Percentiles rank a stretch among this genome's conserved stretches.
Conservation (phyloP, 2,329 filamentous ascomycete species). For the Madurella mycetomatis region DNA sequence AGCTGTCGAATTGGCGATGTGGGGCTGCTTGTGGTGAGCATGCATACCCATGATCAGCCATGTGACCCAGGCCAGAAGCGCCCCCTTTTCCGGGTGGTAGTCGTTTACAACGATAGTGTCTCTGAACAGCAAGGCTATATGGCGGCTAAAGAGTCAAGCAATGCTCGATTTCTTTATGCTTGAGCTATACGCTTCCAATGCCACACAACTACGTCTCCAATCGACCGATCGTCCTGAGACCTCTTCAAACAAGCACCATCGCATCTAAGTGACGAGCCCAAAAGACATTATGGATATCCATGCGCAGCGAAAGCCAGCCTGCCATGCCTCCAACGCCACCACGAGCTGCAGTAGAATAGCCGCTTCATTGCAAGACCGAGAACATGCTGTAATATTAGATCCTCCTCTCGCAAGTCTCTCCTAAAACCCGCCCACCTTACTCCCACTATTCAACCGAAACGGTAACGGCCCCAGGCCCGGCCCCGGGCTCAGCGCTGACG, state of each 20-base stretch:
- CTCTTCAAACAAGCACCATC: background rate
- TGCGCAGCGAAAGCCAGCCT: constrained; percentile 3
- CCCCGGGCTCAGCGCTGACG: constrained; percentile 29
- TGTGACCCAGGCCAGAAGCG: background rate
- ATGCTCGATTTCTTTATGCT: background rate
- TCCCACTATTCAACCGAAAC: constrained; percentile 30
- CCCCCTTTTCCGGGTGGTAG: too few species aligned
- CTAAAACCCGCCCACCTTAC: constrained; percentile 28
- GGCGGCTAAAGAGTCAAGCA: background rate
- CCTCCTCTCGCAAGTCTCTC: background rate
- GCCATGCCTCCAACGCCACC: constrained; percentile 6
- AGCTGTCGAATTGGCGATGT: background rate
- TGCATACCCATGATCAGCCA: background rate
- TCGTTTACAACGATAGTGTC: background rate
- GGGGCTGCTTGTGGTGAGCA: constrained; percentile 3
- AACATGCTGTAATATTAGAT: background rate
- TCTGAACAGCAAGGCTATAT: background rate
- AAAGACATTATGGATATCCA: constrained; percentile 18
- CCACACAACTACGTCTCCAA: background rate
- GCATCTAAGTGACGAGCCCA: constrained; percentile 10
- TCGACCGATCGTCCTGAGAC: background rate
- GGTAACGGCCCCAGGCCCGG: constrained; percentile 25
- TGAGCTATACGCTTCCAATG: background rate
- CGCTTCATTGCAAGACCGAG: background rate
- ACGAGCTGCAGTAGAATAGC: background rate